A percentile compares a stretch with the other conserved stretches of the same genome.
Evolutionary conservation across 495 filamentous ascomycete species (phyloP).

Genomic region (Penicillium maclennaniae): DNA sequence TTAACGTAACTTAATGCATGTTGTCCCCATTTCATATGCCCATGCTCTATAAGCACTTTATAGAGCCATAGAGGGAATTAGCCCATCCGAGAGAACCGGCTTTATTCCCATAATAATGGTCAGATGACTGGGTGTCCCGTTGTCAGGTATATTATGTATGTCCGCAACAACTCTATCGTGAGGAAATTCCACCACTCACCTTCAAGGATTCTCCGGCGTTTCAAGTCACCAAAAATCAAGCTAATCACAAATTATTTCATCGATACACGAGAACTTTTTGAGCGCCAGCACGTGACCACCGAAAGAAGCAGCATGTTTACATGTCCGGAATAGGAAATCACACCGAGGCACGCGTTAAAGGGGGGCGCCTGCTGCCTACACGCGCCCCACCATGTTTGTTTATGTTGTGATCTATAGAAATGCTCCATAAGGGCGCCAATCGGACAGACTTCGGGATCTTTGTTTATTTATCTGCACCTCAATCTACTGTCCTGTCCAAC

Average conservation of each 20-base stretch:
- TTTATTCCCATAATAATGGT: too few species aligned
- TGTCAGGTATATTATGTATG: neutral
- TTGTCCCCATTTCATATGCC: too few species aligned
- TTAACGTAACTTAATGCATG: neutral
- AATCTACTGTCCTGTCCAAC: constrained; percentile 1
- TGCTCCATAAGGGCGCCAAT: constrained; percentile 14
- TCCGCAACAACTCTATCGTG: neutral
- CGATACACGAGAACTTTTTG: neutral
- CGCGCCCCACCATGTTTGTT: constrained; percentile 28
- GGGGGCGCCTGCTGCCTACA: constrained; percentile 17
- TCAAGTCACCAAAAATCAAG: neutral
- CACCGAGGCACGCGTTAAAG: constrained; percentile 11
- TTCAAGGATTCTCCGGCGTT: too few species aligned
- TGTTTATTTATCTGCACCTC: constrained; percentile 9
- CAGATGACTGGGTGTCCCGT: too few species aligned
- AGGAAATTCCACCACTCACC: too few species aligned
- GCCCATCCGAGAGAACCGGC: too few species aligned
- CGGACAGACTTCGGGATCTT: neutral
- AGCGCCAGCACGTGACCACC: constrained; percentile 13
- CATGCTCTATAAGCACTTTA: too few species aligned
- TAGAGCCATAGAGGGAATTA: too few species aligned
- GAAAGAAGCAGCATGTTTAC: constrained; percentile 27
- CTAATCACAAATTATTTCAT: neutral
- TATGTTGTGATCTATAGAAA: constrained; percentile 28
- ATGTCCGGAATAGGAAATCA: constrained; percentile 15